Evolutionary conservation across 2,329 filamentous ascomycete genomes (phyloP), one percentile per base, ranked within the genome.

Genomic region (Fusarium robinianum): DNA sequence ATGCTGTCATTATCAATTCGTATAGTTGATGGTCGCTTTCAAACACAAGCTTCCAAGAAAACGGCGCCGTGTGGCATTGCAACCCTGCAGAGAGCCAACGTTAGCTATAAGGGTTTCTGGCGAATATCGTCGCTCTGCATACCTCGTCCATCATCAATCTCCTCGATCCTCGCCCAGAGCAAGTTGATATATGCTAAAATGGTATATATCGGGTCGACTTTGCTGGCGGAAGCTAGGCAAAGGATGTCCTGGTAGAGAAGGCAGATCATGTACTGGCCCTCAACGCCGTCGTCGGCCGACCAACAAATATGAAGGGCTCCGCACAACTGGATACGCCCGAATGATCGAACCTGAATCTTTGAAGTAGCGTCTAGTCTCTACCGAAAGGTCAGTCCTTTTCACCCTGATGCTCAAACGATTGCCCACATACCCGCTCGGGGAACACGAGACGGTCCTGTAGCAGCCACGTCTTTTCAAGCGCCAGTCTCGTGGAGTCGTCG

Each of bases 1-100:
- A 96, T 23, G 90, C 92, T 54, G 87, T 95, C 70, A 96, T 77
- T 26, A 96, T 83, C 11, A 96, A 70, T 67, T 97, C 92, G 63
- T 88, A 92, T 39, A 92, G 74, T 47, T 87, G 83, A 54, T 87
- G 80, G 43, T 86, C 78, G 53, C 81, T 81, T 63, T 94, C 85
- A 61, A 97, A 96, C 3, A 89, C 77, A 8, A 96, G 62, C 65
- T 97, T 99, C 92, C 91, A 97, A 2, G 90, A 94, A 65, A 88
- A 88, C 1, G 88, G 84, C 1, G 88, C 88, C 3, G 87, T 88
- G 52, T 94, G 85, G 61, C 90, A 96, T 73, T 92, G 90, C 6
- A 97, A 66, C 1, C 90, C 90, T 95, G 49, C 31, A 14, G n/a
- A 41, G 7, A 38, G 9, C 33, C n/a, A n/a, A 65, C 26, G 64